Conservation (phyloP, 2,329 filamentous ascomycete genomes). For the Colletotrichum tabaci region DNA sequence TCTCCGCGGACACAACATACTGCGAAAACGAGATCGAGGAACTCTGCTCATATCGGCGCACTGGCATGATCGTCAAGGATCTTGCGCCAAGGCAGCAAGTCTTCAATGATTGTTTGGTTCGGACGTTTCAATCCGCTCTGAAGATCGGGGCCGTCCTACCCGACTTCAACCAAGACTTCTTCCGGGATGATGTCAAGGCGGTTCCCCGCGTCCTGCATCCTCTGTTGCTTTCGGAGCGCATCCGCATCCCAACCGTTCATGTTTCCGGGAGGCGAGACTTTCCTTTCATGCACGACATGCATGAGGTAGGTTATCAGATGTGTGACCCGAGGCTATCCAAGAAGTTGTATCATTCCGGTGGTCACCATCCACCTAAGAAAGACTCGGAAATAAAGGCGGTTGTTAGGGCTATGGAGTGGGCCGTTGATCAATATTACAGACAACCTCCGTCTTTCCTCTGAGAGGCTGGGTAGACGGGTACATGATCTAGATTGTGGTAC, state of each 20-base stretch:
- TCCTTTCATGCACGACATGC: constrained; percentile 37
- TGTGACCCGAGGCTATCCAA: constrained; percentile 27
- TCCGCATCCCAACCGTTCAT: constrained; percentile 37
- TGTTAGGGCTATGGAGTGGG: constrained; percentile 41
- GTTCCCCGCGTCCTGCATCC: constrained; percentile 29
- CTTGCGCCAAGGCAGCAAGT: constrained; percentile 22
- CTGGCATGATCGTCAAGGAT: neutral
- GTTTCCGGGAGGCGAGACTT: constrained; percentile 32
- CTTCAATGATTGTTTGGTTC: constrained; percentile 32
- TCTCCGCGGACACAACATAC: constrained; percentile 22
- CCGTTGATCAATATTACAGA: constrained; percentile 27
- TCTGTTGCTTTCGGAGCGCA: constrained; percentile 25
- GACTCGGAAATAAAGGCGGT: constrained; percentile 32
- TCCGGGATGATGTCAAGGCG: neutral
- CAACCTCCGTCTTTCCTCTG: constrained; percentile 27
- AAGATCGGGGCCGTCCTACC: constrained; percentile 29
- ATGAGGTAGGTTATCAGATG: constrained; percentile 34
- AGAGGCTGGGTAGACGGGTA: no score
- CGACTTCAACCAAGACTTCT: constrained; percentile 35
- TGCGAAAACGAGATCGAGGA: constrained; percentile 28
- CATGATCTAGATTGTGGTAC: no score
- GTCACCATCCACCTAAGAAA: constrained; percentile 33
- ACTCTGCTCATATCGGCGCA: constrained; percentile 18
- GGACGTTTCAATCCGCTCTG: constrained; percentile 29
- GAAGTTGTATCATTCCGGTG: constrained; percentile 32